phyloP scores from a whole-genome alignment of 139 green algal species.

The Chlamydomonas schloesseri region DNA sequence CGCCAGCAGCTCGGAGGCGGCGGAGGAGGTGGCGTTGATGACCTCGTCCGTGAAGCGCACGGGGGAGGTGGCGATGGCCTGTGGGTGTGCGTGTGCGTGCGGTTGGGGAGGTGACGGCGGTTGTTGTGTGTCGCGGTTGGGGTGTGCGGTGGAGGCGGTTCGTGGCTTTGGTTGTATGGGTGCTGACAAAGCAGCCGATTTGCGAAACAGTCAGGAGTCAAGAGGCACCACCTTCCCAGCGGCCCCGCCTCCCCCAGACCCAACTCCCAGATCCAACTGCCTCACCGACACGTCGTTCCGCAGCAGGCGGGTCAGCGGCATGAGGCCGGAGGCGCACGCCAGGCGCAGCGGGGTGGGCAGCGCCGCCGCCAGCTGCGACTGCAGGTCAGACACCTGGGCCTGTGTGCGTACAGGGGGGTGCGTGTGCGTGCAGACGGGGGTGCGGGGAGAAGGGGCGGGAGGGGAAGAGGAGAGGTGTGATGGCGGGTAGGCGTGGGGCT shows the following conservation, averaged over 20 bases:
- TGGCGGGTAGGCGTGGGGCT: no score
- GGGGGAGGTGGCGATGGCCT: conserved; percentile 10
- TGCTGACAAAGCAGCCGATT: no score
- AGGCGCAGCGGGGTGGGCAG: neutral
- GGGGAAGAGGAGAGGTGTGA: no score
- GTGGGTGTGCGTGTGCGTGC: neutral
- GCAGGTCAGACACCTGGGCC: neutral
- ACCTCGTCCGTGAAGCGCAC: conserved; percentile 27
- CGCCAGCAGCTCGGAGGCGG: neutral
- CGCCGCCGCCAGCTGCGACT: neutral
- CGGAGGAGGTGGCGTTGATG: neutral
- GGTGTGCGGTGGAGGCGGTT: no score
- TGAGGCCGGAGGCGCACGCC: neutral
- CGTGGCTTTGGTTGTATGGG: no score
- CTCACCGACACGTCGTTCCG: conserved; percentile 1
- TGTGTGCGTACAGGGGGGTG: no score
- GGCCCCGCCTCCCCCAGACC: no score
- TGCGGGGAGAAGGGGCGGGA: no score
- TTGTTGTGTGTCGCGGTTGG: neutral
- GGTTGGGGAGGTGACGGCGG: neutral
- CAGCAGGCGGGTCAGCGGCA: conserved; percentile 3
- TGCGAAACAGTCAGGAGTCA: no score
- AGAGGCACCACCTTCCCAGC: no score
- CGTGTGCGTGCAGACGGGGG: no score
- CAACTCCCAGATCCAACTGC: neutral